Conservation (phyloP, 2,329 filamentous ascomycete genomes). For the Pyricularia sp. region DNA sequence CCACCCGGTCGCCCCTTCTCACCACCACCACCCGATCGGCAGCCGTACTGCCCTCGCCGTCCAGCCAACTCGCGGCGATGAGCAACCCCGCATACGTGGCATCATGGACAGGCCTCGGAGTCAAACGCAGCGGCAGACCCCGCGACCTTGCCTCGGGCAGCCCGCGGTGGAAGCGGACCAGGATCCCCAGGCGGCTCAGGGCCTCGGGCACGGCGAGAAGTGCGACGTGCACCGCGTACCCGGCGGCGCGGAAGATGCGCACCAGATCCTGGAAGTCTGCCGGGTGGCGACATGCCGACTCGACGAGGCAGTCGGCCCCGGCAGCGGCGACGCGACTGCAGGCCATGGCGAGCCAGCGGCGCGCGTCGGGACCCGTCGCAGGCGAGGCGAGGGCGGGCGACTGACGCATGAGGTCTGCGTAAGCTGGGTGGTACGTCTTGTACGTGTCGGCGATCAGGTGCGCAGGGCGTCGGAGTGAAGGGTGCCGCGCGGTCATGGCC, state of each 20-base stretch:
- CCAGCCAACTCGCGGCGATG: constrained; percentile 26
- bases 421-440: constrained; percentile 37
- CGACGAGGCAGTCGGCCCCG: constrained; percentile 27
- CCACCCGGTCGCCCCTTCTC: constrained; percentile 26
- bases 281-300: constrained; percentile 34
- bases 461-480: constrained; percentile 12
- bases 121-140: constrained; percentile 28
- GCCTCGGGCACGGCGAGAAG: constrained; percentile 31
- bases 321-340: constrained; percentile 14
- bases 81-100: constrained; percentile 31
- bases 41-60: constrained; percentile 13
- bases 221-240: constrained; percentile 29
- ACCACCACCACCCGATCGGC: constrained; percentile 28
- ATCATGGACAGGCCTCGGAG: constrained; percentile 33
- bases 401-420: constrained; percentile 19
- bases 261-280: constrained; percentile 29
- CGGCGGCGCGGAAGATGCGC: constrained; percentile 19
- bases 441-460: constrained; percentile 40
- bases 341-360: constrained; percentile 33
- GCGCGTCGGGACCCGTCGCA: constrained; percentile 30
- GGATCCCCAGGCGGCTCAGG: constrained; percentile 31
- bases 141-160: constrained; percentile 24
- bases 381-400: constrained; percentile 25
- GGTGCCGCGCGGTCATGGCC: constrained; percentile 15
- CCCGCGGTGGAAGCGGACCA: constrained; percentile 27